Evolutionary conservation across 2,329 filamentous ascomycete genomes (phyloP).

Genomic region (Didymella glomerata): DNA sequence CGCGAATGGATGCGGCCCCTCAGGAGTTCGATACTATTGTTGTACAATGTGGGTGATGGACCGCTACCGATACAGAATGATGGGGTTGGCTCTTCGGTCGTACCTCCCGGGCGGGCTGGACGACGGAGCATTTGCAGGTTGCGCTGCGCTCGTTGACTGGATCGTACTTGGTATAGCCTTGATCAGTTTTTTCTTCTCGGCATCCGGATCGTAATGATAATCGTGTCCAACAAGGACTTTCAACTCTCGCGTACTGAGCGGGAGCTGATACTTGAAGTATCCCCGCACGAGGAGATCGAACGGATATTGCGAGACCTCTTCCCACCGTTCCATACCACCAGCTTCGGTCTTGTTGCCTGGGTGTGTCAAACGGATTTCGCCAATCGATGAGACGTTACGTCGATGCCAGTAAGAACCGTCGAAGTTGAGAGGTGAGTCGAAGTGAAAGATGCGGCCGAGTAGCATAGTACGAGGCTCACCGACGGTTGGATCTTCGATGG

Average conservation of each 20-base stretch:
- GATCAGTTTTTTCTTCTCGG: conserved; percentile 46
- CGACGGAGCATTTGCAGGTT: conserved; percentile 30
- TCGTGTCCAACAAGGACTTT: conserved; percentile 59
- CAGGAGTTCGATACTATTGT: conserved; percentile 27
- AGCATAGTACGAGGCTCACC: conserved; percentile 81
- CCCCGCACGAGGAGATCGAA: conserved; percentile 94
- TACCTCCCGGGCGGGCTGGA: conserved; percentile 39
- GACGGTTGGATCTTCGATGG: conserved; percentile 68
- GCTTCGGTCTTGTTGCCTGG: conserved; percentile 88
- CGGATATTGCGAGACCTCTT: conserved; percentile 85
- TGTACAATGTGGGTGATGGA: conserved; percentile 29
- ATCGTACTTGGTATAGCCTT: conserved; percentile 9
- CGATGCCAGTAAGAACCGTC: conserved; percentile 88
- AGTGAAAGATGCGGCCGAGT: conserved; percentile 85
- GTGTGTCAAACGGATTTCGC: conserved; percentile 80
- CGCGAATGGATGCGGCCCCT: conserved; percentile 21
- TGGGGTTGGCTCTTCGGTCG: conserved; percentile 35
- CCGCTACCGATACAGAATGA: conserved; percentile 29
- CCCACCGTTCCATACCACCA: conserved; percentile 86
- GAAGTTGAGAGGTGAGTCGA: conserved; percentile 88
- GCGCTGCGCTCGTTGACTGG: conserved; percentile 22
- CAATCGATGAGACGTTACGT: conserved; percentile 74
- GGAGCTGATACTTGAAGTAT: conserved; percentile 81
- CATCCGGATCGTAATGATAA: conserved; percentile 49
- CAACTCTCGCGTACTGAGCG: conserved; percentile 63